Conservation (phyloP, 495 filamentous ascomycete species). For the Penicillium odoratum region DNA sequence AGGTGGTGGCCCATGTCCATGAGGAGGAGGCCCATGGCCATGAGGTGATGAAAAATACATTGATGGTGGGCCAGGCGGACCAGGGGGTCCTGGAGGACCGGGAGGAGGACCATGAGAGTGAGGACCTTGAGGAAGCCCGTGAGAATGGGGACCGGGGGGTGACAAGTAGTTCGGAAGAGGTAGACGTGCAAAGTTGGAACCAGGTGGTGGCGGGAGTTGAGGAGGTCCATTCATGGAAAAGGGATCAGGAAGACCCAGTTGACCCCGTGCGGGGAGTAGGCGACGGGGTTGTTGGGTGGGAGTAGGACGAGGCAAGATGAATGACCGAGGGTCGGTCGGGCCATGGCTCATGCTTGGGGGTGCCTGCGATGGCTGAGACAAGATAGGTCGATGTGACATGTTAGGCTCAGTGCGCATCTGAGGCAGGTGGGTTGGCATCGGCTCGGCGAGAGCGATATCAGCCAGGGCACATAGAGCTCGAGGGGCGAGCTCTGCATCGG, state of each 20-base stretch:
- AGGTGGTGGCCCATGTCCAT: constrained; percentile 13
- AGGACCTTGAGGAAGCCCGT: constrained; percentile 24
- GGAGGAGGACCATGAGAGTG: constrained; percentile 20
- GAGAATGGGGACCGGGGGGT: constrained; percentile 2
- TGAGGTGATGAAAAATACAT: constrained; percentile 25
- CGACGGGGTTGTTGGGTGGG: constrained; percentile 41
- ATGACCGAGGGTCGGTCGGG: constrained; percentile 40
- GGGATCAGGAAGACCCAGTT: constrained; percentile 38
- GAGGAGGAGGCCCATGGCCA: constrained; percentile 11
- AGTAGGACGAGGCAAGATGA: constrained; percentile 41
- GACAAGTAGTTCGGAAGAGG: constrained; percentile 32
- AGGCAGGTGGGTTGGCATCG: constrained; percentile 23
- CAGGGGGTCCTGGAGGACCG: constrained; percentile 18
- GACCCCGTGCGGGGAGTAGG: constrained; percentile 37
- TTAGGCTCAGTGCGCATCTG: constrained; percentile 25
- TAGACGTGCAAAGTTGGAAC: constrained; percentile 40
- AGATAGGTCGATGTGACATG: constrained; percentile 28
- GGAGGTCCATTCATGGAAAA: constrained; percentile 40
- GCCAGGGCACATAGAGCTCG: constrained; percentile 36
- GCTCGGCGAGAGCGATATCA: constrained; percentile 34
- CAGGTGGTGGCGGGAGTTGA: constrained; percentile 43
- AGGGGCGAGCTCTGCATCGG: constrained; percentile 14
- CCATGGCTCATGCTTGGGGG: constrained; percentile 26
- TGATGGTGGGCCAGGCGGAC: constrained; percentile 7
- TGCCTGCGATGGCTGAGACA: constrained; percentile 27